Conservation (phyloP, 495 filamentous ascomycete species). For the Polyplosphaeria fusca region DNA sequence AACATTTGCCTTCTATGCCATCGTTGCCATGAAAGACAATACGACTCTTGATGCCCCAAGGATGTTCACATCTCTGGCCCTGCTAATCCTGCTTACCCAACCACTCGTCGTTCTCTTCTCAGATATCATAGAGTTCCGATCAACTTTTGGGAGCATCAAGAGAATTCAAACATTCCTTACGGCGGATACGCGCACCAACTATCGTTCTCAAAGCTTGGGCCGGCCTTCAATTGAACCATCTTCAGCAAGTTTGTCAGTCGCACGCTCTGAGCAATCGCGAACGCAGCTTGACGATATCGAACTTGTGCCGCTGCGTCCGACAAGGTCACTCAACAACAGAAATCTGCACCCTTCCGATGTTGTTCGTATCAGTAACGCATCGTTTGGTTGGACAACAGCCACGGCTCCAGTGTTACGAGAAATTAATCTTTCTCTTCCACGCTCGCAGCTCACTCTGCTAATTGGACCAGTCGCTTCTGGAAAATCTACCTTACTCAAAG, state of each 20-base stretch:
- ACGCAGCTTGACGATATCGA: background rate
- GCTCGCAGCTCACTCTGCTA: constrained; percentile 12
- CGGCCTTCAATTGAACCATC: background rate
- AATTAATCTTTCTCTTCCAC: constrained; percentile 10
- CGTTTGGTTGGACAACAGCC: constrained; percentile 12
- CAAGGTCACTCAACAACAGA: background rate
- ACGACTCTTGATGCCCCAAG: background rate
- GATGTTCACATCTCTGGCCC: constrained; percentile 3
- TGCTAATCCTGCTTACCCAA: constrained; percentile 7
- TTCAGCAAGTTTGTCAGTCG: background rate
- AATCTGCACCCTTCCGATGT: background rate
- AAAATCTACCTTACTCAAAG: constrained; percentile 26
- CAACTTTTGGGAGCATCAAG: constrained; percentile 3
- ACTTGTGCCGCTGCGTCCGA: background rate
- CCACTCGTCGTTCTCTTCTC: background rate
- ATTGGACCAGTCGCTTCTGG: constrained; percentile 27
- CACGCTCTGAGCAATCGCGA: background rate
- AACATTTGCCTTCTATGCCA: constrained; percentile 8
- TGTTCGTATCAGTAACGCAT: constrained; percentile 4
- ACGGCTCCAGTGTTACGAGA: constrained; percentile 1
- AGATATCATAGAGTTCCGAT: background rate
- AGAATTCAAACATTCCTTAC: constrained; percentile 7
- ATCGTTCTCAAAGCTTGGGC: background rate
- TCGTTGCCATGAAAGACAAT: background rate
- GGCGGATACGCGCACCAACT: background rate